A percentile compares a stretch with the other conserved stretches of the same genome.
These are phyloP conservation scores for Tulasnella sp. DNA, from an alignment of 768 basidiomycete genomes.

Conservation along the genomic window DNA sequence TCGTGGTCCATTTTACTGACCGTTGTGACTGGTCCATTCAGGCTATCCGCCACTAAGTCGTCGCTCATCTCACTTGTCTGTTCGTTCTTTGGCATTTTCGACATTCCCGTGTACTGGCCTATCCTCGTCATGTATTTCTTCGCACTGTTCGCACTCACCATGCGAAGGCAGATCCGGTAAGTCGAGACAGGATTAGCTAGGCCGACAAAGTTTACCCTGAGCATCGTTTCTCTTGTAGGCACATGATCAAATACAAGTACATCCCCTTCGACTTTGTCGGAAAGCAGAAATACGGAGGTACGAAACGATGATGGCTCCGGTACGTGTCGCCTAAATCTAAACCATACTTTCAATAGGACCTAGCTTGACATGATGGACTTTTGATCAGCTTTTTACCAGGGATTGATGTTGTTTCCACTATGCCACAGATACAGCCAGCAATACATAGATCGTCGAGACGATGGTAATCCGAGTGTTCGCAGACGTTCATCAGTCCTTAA, in stretches of 20 bases:
- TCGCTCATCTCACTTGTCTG: constrained; percentile 69
- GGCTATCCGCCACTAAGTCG: constrained; percentile 87
- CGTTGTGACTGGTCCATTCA: constrained; percentile 28
- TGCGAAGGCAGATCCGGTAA: constrained; percentile 92
- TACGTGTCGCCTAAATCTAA: too few relatives aligned
- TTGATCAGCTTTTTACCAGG: too few relatives aligned
- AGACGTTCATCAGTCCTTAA: too few relatives aligned
- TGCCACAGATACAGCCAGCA: too few relatives aligned
- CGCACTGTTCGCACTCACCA: constrained; percentile 86
- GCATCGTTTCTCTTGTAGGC: constrained; percentile 38
- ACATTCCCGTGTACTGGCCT: constrained; percentile 98
- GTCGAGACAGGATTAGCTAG: constrained; percentile 28
- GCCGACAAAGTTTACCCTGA: not conserved
- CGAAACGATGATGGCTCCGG: constrained; percentile 19
- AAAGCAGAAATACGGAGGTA: constrained; percentile 70
- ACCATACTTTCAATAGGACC: too few relatives aligned
- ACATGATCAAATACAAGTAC: constrained; percentile 99
- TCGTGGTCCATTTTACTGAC: not conserved
- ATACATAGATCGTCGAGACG: too few relatives aligned
- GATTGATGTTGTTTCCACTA: too few relatives aligned
- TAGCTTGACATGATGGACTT: too few relatives aligned
- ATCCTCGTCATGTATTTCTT: constrained; percentile 97
- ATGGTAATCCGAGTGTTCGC: too few relatives aligned
- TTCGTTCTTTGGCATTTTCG: constrained; percentile 75
- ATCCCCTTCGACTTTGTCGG: constrained; percentile 92